Percentiles rank a stretch among this genome's conserved stretches.
Conservation (phyloP, 805 yeast genomes). For the Metschnikowia noctiluminum region DNA sequence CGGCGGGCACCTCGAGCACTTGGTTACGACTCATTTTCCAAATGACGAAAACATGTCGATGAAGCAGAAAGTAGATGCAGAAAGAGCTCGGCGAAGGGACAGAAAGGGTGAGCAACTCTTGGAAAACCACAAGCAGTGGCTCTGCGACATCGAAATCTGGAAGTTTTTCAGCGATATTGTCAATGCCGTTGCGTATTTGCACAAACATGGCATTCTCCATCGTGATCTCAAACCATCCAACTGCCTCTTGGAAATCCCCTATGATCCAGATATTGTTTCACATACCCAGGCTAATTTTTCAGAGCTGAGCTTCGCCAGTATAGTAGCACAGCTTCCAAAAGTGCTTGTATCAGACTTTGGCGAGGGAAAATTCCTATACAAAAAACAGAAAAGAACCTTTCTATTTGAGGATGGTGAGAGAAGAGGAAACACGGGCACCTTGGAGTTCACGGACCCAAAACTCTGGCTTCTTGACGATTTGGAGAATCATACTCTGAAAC, state of each 20-base stretch:
- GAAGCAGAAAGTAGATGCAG: constrained; percentile 27
- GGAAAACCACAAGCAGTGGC: constrained; percentile 21
- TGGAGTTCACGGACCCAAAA: constrained; percentile 88
- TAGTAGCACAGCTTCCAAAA: constrained; percentile 47
- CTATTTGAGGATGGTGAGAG: constrained; percentile 42
- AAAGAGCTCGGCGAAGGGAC: constrained; percentile 22
- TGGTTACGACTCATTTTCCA: constrained; percentile 29
- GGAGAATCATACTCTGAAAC: constrained; percentile 24
- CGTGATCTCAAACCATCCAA: constrained; percentile 89
- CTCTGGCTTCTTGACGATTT: constrained; percentile 39
- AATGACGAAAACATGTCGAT: constrained; percentile 21
- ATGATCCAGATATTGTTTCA: constrained; percentile 7
- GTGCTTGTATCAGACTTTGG: constrained; percentile 86
- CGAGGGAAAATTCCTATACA: constrained; percentile 76
- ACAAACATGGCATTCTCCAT: constrained; percentile 73
- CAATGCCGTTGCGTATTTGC: constrained; percentile 69
- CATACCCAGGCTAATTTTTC: not conserved
- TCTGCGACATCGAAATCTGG: constrained; percentile 60
- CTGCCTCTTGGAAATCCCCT: constrained; percentile 55
- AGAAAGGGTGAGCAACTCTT: not conserved
- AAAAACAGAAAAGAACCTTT: constrained; percentile 10
- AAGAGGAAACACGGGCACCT: constrained; percentile 83
- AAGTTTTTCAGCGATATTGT: constrained; percentile 65
- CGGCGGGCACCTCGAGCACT: constrained; percentile 82
- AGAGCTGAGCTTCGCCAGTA: constrained; percentile 14